These are phyloP conservation scores for Oemleria cerasiformis DNA, from an alignment of 306 rosid genomes.

Conservation along the genomic window DNA sequence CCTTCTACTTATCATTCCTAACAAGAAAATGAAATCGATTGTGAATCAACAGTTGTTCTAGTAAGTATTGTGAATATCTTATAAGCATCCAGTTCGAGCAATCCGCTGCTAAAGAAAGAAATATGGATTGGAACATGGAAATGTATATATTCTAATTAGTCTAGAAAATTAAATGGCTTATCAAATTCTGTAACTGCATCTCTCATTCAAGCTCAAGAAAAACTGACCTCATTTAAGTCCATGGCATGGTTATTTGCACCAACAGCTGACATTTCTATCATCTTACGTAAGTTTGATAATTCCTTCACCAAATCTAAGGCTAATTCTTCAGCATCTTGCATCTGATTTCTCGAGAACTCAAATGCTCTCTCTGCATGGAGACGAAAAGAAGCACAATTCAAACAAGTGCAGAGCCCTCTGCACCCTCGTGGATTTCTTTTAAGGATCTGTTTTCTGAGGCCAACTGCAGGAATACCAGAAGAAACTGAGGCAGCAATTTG, in stretches of 20 bases:
- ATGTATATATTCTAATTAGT: not conserved
- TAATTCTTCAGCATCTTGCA: conserved; percentile 71
- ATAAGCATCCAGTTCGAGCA: not conserved
- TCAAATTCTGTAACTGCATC: not conserved
- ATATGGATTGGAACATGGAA: not conserved
- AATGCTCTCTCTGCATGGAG: conserved; percentile 87
- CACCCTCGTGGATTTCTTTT: conserved; percentile 86
- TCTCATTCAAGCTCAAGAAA: conserved; percentile 3
- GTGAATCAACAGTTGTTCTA: not conserved
- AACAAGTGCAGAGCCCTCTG: conserved; percentile 81
- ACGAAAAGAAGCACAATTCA: conserved; percentile 77
- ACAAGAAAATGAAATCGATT: not conserved
- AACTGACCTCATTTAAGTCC: conserved; percentile 45
- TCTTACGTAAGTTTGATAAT: conserved; percentile 45
- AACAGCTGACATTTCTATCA: conserved; percentile 41
- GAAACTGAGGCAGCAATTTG: conserved; percentile 19
- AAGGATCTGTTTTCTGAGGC: conserved; percentile 45
- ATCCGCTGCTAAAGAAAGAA: not conserved
- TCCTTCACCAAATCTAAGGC: conserved; percentile 64
- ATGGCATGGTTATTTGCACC: conserved; percentile 24
- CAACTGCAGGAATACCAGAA: conserved; percentile 11
- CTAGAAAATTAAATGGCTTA: not conserved
- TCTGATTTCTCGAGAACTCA: conserved; percentile 80
- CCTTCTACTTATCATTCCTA: too few species aligned
- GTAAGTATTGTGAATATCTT: not conserved